Evolutionary conservation across 2,329 filamentous ascomycete genomes (phyloP), one percentile per base, ranked within the genome.

Genomic region (Cercospora sesami): DNA sequence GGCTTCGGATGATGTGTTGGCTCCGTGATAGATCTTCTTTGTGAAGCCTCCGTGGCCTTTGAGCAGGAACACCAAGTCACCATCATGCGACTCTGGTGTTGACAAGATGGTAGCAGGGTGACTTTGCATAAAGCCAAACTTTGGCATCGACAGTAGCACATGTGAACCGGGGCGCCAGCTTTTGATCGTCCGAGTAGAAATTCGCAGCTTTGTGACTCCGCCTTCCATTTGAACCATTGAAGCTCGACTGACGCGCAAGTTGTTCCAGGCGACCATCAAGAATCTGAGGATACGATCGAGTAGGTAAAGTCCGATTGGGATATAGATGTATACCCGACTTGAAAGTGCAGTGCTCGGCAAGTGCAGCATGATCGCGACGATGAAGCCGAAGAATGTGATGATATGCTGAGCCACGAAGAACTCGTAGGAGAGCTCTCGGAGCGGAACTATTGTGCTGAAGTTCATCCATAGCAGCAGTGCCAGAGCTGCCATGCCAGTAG

Each of bases 371-470:
- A 80, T 68, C 4, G 79, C 74, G 26, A 79, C 71, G 42, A 80
- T 75, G 66, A 80, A 75, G 16, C 76, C 76, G 65, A 81, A 70
- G 69, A 79, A 80, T 12, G 78, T 79, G 62, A 81, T 68, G 39
- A 81, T 74, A 66, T 80, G 77, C 63, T 80, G 72, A 30, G 78
- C 66, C 51, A 80, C 69, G 65, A 79, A 77, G 64, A 76, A 73
- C 63, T 76, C 74, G 36, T 75, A 75, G 6, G 67, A 73, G 23
- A 71, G 69, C 30, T 69, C 67, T n/a, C 75, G 67, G 9, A 76
- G 26, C 3, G 74, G 74, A 8, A 73, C 69, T 4, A 75, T 33
- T 2, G 74, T 75, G 63, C 69, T 75, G 7, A 76, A 45, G 45
- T 75, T 76, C 68, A 76, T 75, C 75, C 75, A 76, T 1, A 76